These are phyloP conservation scores for Silene uniflora DNA, from an alignment of 148 eudicot genomes.

Conservation along the genomic window DNA sequence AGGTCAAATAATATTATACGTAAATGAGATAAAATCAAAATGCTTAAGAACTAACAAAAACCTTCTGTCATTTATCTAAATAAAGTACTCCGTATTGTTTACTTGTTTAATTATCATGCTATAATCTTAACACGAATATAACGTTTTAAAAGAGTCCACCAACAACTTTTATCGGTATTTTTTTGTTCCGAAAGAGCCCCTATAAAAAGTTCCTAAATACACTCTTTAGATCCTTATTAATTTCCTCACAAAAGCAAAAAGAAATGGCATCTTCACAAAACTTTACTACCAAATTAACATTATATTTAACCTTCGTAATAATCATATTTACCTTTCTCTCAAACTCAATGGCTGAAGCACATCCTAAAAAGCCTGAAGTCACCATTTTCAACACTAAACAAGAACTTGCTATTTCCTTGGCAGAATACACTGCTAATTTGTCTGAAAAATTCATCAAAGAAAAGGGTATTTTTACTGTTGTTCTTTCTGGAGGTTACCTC, in stretches of 20 bases:
- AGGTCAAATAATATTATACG: too few species aligned
- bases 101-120: too few species aligned
- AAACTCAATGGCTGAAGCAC: conserved; percentile 4
- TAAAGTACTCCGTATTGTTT: too few species aligned
- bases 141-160: too few species aligned
- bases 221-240: too few species aligned
- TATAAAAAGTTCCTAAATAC: too few species aligned
- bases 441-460: conserved; percentile 42
- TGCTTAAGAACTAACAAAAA: too few species aligned
- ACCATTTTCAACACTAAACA: conserved; percentile 47
- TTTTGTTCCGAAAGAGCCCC: too few species aligned
- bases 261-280: conserved; percentile 3
- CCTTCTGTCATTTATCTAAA: too few species aligned
- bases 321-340: background rate
- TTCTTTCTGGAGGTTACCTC: conserved; percentile 76
- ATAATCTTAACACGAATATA: too few species aligned
- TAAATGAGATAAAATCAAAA: too few species aligned
- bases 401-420: conserved; percentile 42
- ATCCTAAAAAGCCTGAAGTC: conserved; percentile 14
- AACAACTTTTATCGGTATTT: too few species aligned
- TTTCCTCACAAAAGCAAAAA: background rate
- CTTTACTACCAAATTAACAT: background rate
- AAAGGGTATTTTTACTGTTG: conserved; percentile 65
- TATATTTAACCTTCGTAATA: conserved; percentile 7
- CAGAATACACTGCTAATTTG: conserved; percentile 52